Conservation (phyloP, 768 basidiomycete genomes). For the Pulveroboletus frians region DNA sequence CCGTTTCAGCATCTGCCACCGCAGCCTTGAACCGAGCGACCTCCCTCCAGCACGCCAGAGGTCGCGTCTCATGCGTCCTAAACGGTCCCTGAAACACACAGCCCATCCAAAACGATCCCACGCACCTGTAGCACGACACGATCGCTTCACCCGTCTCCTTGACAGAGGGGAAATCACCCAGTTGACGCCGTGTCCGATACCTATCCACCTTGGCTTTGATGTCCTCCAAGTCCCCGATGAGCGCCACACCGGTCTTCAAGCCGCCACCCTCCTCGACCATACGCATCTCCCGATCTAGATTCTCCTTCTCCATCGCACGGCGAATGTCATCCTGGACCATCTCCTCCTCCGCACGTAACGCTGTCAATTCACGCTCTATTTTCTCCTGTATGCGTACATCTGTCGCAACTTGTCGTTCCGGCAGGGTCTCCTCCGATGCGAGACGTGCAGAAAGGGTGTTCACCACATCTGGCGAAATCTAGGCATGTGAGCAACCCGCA, state of each 20-base stretch:
- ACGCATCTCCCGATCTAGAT: slow-evolving; percentile 67
- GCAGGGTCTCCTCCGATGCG: slow-evolving; percentile 52
- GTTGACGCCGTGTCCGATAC: slow-evolving; percentile 52
- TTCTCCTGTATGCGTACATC: slow-evolving; percentile 69
- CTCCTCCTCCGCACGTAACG: slow-evolving; percentile 65
- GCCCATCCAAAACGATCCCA: background rate
- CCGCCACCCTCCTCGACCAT: slow-evolving; percentile 44
- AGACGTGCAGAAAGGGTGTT: slow-evolving; percentile 67
- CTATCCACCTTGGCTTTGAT: slow-evolving; percentile 67
- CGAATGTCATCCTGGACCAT: slow-evolving; percentile 69
- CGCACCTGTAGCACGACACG: slow-evolving; percentile 69
- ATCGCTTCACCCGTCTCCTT: slow-evolving; percentile 56
- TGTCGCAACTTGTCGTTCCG: slow-evolving; percentile 66
- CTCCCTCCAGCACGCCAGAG: slow-evolving; percentile 73
- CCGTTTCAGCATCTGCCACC: slow-evolving; percentile 66
- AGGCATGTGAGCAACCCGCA: slow-evolving; percentile 6
- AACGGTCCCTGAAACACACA: background rate
- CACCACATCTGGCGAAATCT: slow-evolving; percentile 85
- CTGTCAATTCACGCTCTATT: slow-evolving; percentile 63
- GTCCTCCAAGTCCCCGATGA: slow-evolving; percentile 74
- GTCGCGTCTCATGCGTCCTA: slow-evolving; percentile 41
- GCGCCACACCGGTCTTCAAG: slow-evolving; percentile 53
- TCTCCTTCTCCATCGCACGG: slow-evolving; percentile 78
- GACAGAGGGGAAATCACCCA: slow-evolving; percentile 52
- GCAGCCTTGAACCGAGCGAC: slow-evolving; percentile 65